Base-by-base conservation (phyloP, 2,329 filamentous ascomycete genomes). In the Didymella lethalis region DNA sequence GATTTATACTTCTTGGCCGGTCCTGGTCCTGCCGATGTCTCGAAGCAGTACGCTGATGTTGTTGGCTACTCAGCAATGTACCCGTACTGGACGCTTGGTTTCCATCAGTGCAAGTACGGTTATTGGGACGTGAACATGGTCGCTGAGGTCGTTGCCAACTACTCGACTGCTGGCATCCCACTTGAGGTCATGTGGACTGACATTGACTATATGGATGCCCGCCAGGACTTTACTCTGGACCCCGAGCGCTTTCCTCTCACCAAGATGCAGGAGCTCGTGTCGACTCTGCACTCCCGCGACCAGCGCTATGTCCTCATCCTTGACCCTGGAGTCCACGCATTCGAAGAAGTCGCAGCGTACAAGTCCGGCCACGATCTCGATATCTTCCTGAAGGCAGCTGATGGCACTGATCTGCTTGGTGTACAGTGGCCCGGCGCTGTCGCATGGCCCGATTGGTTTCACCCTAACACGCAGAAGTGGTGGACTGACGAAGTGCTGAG, bases 231-330 rank as follows among this genome's bases (percentile, higher is more conserved):
- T 70, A 87, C 87, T 0, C 77, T 87, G 0, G 89, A 91, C 61
- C 84, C 86, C 0, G 81, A 87, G 2, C 80, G 88, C 31, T 91
- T 88, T 69, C 84, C 88, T 0, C 70, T 90, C 6, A 55, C 81
- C 0, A 83, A 84, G 73, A 84, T 92, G 80, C 86, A 85, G 36
- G 84, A 89, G 64, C 77, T 93, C 1, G 87, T 90, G 23, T 79
- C 84, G 34, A 85, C 89, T 23, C 82, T 95, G 0, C 90, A 93
- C 68, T 74, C 78, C 7, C 83, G 87, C 55, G 77, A 90, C 41
- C 90, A 92, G 72, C 84, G 90, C 46, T 91, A 91, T 63, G 84
- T 92, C 29, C 78, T 93, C 46, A 95, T 95, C 86, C 89, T 94
- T 0, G 91, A 95, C 65, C 89, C 89, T 2, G 74, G 67, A 16